Conservation (phyloP, 2,329 filamentous ascomycete genomes). For the Emergomyces orientalis region DNA sequence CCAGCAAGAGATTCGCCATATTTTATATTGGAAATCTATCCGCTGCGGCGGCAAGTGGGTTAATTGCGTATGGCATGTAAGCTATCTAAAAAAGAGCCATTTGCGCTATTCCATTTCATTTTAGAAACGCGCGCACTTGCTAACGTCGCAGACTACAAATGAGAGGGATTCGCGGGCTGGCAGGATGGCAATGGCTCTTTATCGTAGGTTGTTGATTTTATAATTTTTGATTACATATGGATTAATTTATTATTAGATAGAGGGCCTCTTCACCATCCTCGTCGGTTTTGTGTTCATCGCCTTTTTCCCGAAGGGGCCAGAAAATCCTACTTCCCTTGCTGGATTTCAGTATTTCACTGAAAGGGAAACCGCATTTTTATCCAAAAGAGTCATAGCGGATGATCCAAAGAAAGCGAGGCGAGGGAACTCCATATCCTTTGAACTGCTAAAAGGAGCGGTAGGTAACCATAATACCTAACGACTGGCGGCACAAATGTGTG, state of each 20-base stretch:
- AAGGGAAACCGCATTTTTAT: neutral
- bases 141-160: slow-evolving; percentile 39
- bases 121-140: neutral
- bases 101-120: neutral
- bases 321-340: slow-evolving; percentile 15
- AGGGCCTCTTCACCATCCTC: slow-evolving; percentile 9
- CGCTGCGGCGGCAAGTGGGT: slow-evolving; percentile 29
- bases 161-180: slow-evolving; percentile 36
- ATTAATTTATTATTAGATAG: slow-evolving; percentile 5
- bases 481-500: slow-evolving; percentile 25
- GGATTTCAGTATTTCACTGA: neutral
- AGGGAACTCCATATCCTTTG: neutral
- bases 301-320: slow-evolving; percentile 34
- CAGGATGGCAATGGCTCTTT: slow-evolving; percentile 48
- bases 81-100: neutral
- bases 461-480: neutral
- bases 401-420: neutral
- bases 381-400: neutral
- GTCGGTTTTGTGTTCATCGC: slow-evolving; percentile 13
- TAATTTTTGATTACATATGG: slow-evolving; percentile 28
- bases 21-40: slow-evolving; percentile 46
- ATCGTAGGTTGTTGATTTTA: slow-evolving; percentile 38
- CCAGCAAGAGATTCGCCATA: slow-evolving; percentile 42
- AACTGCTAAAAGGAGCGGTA: neutral
- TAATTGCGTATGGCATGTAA: slow-evolving; percentile 22